Evolutionary conservation across 2,329 filamentous ascomycete genomes (phyloP).

Genomic region (Fusarium humuli): DNA sequence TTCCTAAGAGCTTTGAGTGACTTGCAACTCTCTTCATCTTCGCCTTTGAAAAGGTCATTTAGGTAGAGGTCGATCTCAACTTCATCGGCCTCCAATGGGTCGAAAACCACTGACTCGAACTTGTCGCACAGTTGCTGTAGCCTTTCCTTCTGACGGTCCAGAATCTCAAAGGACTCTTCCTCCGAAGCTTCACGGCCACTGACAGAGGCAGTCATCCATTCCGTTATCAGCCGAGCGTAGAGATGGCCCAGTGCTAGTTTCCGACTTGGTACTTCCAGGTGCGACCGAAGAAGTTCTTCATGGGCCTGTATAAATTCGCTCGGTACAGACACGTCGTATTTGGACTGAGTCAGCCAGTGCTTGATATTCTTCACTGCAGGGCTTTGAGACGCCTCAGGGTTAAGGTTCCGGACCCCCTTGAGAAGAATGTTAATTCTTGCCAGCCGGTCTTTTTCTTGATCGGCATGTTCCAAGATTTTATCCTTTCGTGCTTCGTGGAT

Average conservation of each 20-base stretch:
- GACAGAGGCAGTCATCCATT: slow-evolving; percentile 3
- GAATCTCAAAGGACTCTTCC: background rate
- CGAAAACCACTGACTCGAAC: background rate
- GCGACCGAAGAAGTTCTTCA: background rate
- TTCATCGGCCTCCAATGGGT: background rate
- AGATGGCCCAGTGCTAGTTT: background rate
- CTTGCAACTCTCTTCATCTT: background rate
- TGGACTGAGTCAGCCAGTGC: slow-evolving; percentile 1
- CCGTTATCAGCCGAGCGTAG: background rate
- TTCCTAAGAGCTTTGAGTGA: background rate
- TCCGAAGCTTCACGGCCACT: background rate
- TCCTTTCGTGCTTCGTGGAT: background rate
- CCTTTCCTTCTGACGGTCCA: slow-evolving; percentile 1
- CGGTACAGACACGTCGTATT: slow-evolving; percentile 4
- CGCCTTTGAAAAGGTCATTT: background rate
- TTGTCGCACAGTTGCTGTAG: background rate
- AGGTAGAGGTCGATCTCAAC: slow-evolving; percentile 5
- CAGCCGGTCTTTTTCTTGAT: background rate
- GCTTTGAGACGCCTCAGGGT: background rate
- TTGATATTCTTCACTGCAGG: slow-evolving; percentile 7
- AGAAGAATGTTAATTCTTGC: background rate
- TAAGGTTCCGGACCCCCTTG: background rate
- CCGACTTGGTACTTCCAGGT: background rate
- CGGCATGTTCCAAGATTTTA: rapidly evolving
- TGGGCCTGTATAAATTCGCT: background rate